Percentiles rank a stretch among this genome's conserved stretches.
These are phyloP conservation scores for Diaporthe amygdali DNA, from an alignment of 2,329 filamentous ascomycete genomes.

Conservation along the genomic window DNA sequence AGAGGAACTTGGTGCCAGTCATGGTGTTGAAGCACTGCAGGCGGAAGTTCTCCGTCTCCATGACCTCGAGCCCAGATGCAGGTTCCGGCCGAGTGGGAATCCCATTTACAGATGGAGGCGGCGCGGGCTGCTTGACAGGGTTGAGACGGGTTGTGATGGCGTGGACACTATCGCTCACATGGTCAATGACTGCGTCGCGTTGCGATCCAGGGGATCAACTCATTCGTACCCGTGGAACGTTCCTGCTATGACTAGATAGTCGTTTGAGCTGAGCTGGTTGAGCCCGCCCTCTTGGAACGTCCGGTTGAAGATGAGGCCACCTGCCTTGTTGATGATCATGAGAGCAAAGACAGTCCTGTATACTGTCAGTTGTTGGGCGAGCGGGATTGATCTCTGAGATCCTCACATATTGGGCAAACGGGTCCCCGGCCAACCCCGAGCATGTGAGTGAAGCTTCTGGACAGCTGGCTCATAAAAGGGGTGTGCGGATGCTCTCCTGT, in stretches of 20 bases:
- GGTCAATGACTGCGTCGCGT: conserved; percentile 16
- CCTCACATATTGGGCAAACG: conserved; percentile 21
- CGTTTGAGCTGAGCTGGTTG: conserved; percentile 89
- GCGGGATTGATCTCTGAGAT: not conserved
- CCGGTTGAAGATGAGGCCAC: conserved; percentile 93
- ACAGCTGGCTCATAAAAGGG: not conserved
- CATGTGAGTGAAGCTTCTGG: not conserved
- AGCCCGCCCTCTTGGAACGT: conserved; percentile 87
- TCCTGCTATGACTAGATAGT: conserved; percentile 94
- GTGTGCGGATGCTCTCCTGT: not conserved
- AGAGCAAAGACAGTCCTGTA: conserved; percentile 90
- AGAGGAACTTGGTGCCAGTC: conserved; percentile 92
- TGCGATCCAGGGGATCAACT: conserved; percentile 36
- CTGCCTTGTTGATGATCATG: conserved; percentile 98
- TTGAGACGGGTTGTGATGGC: conserved; percentile 70
- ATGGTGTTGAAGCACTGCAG: conserved; percentile 95
- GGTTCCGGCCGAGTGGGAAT: conserved; percentile 61
- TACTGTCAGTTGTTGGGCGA: not conserved
- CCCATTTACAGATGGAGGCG: conserved; percentile 41
- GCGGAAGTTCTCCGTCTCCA: conserved; percentile 93
- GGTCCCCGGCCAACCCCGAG: not conserved
- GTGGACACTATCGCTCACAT: conserved; percentile 57
- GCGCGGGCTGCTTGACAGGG: conserved; percentile 51
- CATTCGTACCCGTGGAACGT: conserved; percentile 88
- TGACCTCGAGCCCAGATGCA: conserved; percentile 83